These are phyloP conservation scores for Clitoria ternatea DNA, from an alignment of 306 rosid species.

Conservation along the genomic window DNA sequence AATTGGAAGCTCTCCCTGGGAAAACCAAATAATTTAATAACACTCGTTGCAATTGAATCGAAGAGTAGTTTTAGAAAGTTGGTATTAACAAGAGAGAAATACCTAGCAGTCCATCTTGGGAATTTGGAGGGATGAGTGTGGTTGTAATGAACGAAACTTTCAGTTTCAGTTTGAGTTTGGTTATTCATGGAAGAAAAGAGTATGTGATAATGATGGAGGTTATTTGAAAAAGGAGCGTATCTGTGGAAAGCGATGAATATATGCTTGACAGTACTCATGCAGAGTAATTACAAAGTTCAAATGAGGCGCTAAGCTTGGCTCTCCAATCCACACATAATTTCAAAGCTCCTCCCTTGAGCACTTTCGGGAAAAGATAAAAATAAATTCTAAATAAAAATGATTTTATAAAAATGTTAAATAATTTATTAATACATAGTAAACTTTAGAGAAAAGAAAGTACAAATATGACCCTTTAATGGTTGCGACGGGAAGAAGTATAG, in stretches of 20 bases:
- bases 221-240: background rate
- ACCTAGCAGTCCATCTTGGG: constrained; percentile 79
- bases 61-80: background rate
- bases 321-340: no score
- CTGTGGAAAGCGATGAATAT: background rate
- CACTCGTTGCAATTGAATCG: background rate
- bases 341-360: no score
- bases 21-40: background rate
- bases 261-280: background rate
- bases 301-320: no score
- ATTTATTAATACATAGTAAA: no score
- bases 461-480: no score
- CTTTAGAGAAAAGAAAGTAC: no score
- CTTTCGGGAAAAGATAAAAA: no score
- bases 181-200: constrained; percentile 34
- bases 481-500: no score
- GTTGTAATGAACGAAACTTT: constrained; percentile 55
- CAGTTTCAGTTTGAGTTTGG: background rate
- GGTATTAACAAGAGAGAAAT: background rate
- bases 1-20: constrained; percentile 65
- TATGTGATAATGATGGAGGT: background rate
- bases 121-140: constrained; percentile 61
- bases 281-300: background rate
- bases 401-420: no score
- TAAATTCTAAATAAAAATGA: no score